A percentile compares a stretch with the other conserved stretches of the same genome.
Evolutionary conservation across 2,329 filamentous ascomycete species (phyloP).

Genomic region (Paecilomyces niveus): DNA sequence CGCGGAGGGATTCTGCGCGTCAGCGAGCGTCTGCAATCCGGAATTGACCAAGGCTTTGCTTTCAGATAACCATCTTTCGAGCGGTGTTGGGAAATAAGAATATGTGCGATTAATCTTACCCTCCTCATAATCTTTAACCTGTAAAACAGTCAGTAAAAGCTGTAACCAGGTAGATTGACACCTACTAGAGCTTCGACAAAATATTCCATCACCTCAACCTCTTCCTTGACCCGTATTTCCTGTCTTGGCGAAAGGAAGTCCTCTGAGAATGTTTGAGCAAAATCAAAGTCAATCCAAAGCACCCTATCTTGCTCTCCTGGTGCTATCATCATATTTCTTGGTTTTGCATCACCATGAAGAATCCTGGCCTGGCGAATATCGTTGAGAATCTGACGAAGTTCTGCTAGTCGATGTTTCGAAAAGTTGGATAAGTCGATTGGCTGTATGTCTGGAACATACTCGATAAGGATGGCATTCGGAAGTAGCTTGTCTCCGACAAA

Average conservation of each 20-base stretch:
- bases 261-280: constrained; percentile 10
- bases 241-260: neutral
- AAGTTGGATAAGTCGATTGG: constrained; percentile 7
- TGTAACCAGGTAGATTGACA: neutral
- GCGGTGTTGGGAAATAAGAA: no score
- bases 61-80: no score
- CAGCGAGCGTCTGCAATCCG: no score
- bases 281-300: constrained; percentile 15
- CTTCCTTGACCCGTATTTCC: constrained; percentile 7
- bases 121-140: neutral
- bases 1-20: no score
- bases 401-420: constrained; percentile 1
- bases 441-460: constrained; percentile 8
- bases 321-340: constrained; percentile 11
- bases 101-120: no score
- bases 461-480: constrained; percentile 11
- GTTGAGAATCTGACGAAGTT: constrained; percentile 6
- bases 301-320: constrained; percentile 4
- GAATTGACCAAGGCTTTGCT: no score
- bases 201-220: constrained; percentile 9
- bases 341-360: constrained; percentile 12
- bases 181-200: constrained; percentile 11
- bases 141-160: constrained; percentile 1
- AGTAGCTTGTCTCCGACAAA: constrained; percentile 10
- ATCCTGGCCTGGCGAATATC: constrained; percentile 7